Base-by-base conservation (phyloP, 257 asterid species). In the Asclepias syriaca region DNA sequence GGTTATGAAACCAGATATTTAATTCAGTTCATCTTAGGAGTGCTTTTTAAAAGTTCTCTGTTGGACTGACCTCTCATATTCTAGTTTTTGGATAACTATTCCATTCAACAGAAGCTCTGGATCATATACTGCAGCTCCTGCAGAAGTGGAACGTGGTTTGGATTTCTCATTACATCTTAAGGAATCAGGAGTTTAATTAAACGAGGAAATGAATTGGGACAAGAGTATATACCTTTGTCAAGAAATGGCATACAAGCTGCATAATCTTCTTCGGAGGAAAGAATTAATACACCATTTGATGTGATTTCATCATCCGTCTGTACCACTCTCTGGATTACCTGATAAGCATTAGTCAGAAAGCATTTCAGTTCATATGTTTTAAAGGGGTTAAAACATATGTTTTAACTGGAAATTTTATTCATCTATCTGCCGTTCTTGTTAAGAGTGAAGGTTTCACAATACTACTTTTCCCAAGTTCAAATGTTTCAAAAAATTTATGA, bases 81-180 rank as follows among this genome's bases (percentile, higher is more conserved):
- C 87, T 70, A 91, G 84, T 77, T 80, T 84, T 77, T 89, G 97
- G 67, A 82, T 83, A 55, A 92, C 77, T 72, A 88, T 90, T 40
- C 96, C 96, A 56, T 84, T 85, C 65, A 90, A 86, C 86, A 92
- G 81, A 77, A 90, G 96, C 85, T 90, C 96, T 1, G 94, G 84
- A 80, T 83, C 80, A 73, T 89, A 88, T 24, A 91, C 68, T 37
- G 75, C 77, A 83, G 81, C 86, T 78, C 95, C 97, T 91, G 89
- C 77, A 81, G 76, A 43, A 77, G 77, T 27, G 58, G 76, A 64
- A 49, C 55, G 71, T 15, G 64, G 27, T 65, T 70, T 43, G n/a
- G 34, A 56, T n/a, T 69, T 73, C 77, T 39, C 72, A 66, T 63
- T 43, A 71, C n/a, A 53, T 58, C 70, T 6, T 60, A 66, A 65